Evolutionary conservation across 2,329 filamentous ascomycete genomes (phyloP).

Genomic region (Ophiostoma sp.): DNA sequence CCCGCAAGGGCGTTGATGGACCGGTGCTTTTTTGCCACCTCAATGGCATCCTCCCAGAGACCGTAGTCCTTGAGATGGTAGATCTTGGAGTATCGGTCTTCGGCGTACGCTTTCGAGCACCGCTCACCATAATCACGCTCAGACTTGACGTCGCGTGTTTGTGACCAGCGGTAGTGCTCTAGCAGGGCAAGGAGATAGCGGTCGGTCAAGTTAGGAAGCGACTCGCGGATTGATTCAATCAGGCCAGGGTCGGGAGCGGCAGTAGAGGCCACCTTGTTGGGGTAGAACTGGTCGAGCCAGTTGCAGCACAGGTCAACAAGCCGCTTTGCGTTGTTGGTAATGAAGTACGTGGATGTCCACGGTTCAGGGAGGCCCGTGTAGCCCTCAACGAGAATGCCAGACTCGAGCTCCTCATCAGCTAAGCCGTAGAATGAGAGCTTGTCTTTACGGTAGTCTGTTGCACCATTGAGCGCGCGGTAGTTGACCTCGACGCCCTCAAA

Average conservation of each 20-base stretch:
- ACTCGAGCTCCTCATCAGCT: conserved; percentile 56
- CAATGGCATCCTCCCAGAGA: conserved; percentile 54
- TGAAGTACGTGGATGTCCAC: conserved; percentile 71
- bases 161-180: conserved; percentile 49
- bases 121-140: conserved; percentile 40
- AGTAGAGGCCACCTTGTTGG: conserved; percentile 26
- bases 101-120: conserved; percentile 45
- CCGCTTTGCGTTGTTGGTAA: conserved; percentile 57
- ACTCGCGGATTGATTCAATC: conserved; percentile 43
- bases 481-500: conserved; percentile 62
- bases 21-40: conserved; percentile 53
- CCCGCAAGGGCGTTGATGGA: conserved; percentile 52
- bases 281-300: conserved; percentile 48
- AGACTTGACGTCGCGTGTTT: conserved; percentile 42
- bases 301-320: conserved; percentile 53
- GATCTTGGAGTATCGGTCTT: conserved; percentile 49
- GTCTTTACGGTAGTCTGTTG: conserved; percentile 64
- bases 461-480: conserved; percentile 63
- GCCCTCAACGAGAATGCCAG: conserved; percentile 57
- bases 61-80: conserved; percentile 49
- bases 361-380: conserved; percentile 70
- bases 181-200: conserved; percentile 50
- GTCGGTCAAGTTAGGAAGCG: conserved; percentile 49
- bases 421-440: conserved; percentile 70
- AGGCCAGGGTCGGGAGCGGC: conserved; percentile 36